phyloP scores from a whole-genome alignment of 1,284 basidiomycete species.

The Trichosporon sp. region DNA sequence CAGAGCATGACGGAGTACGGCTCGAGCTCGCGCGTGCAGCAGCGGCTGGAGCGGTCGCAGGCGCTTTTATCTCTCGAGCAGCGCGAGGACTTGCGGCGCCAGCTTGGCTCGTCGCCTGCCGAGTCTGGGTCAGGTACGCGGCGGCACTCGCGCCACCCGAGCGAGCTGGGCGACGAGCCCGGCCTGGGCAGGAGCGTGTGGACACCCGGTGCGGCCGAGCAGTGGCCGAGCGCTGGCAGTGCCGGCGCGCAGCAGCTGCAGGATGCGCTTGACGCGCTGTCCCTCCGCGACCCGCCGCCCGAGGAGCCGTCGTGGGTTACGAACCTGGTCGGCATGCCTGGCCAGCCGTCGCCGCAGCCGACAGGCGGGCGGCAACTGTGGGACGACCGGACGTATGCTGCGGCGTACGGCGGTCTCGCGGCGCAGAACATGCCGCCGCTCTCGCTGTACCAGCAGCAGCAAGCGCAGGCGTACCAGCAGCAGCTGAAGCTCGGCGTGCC shows the following conservation, averaged over 20 bases:
- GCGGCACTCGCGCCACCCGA: slow-evolving; percentile 16
- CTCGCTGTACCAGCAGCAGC: slow-evolving; percentile 22
- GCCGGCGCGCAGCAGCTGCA: slow-evolving; percentile 39
- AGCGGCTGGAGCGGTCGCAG: slow-evolving; percentile 39
- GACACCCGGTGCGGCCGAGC: slow-evolving; percentile 20
- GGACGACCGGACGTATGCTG: slow-evolving; percentile 14
- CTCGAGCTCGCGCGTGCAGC: slow-evolving; percentile 31
- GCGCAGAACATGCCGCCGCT: slow-evolving; percentile 12
- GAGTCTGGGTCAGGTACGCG: slow-evolving; percentile 6
- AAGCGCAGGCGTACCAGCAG: slow-evolving; percentile 14
- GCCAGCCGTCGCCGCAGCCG: slow-evolving; percentile 28
- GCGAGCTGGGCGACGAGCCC: slow-evolving; percentile 24
- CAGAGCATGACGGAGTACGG: slow-evolving; percentile 45
- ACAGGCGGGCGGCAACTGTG: slow-evolving; percentile 11
- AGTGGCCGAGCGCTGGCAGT: slow-evolving; percentile 16
- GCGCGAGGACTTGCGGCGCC: slow-evolving; percentile 28
- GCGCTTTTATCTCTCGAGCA: slow-evolving; percentile 39
- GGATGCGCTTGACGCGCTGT: slow-evolving; percentile 39
- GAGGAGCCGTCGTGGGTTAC: slow-evolving; percentile 45
- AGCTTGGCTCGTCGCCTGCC: slow-evolving; percentile 16
- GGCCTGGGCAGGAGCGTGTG: slow-evolving; percentile 42
- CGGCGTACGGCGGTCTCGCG: background rate
- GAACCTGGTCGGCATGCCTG: slow-evolving; percentile 38
- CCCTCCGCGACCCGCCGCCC: slow-evolving; percentile 16
- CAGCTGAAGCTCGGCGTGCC: slow-evolving; percentile 18